Conservation (phyloP, 225 moss, liverwort and hornwort genomes). For the Lunularia cruciata region DNA sequence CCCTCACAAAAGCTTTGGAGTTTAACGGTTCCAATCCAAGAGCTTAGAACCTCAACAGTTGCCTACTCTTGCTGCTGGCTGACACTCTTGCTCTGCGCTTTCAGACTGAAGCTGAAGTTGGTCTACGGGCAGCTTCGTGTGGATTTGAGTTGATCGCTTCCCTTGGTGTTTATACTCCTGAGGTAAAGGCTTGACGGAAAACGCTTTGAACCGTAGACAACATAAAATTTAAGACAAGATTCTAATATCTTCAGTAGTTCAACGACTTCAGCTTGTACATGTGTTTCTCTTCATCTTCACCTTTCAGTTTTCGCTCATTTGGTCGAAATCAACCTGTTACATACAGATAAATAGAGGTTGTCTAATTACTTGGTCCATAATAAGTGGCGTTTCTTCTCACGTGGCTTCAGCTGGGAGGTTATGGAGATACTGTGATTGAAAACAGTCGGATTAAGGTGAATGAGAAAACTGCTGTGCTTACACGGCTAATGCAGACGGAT, state of each 20-base stretch:
- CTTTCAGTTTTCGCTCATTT: too few species aligned
- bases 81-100: constrained; percentile 1
- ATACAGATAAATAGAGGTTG: not conserved
- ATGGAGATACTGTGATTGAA: constrained; percentile 43
- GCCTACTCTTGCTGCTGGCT: too few species aligned
- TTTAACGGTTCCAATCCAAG: too few species aligned
- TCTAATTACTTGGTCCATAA: not conserved
- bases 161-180: constrained; percentile 57
- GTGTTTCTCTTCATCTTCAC: too few species aligned
- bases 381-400: not conserved
- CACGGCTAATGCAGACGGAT: constrained; percentile 23
- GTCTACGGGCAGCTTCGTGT: constrained; percentile 52
- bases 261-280: too few species aligned
- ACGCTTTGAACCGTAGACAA: too few species aligned
- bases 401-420: constrained; percentile 49
- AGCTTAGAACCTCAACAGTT: too few species aligned
- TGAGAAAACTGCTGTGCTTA: constrained; percentile 9
- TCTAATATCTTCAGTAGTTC: too few species aligned
- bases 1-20: too few species aligned
- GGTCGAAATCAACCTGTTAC: too few species aligned
- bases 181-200: constrained; percentile 39
- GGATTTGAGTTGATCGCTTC: constrained; percentile 50
- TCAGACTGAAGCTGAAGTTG: constrained; percentile 45
- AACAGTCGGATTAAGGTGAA: constrained; percentile 9
- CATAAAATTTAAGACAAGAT: too few species aligned